Percentiles rank a stretch among this genome's conserved stretches.
These are phyloP conservation scores for Blakeslea trispora DNA, from an alignment of 371 early-diverging fungal species.

Conservation along the genomic window DNA sequence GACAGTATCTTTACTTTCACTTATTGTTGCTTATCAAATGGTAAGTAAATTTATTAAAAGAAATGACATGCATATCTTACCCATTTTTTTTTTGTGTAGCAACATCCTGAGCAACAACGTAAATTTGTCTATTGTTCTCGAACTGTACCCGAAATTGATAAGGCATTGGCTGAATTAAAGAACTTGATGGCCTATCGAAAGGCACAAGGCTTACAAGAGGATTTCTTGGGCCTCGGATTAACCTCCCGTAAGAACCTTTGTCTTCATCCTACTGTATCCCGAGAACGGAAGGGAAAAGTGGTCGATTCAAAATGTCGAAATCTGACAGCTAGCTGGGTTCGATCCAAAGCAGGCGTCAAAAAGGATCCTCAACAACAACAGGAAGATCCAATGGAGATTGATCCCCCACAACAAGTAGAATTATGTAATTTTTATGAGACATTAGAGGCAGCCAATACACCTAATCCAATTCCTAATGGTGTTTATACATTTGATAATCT, in stretches of 20 bases:
- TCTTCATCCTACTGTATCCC: conserved; percentile 84
- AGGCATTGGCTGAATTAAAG: conserved; percentile 96
- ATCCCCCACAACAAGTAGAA: conserved; percentile 48
- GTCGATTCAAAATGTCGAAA: conserved; percentile 93
- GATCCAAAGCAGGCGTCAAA: conserved; percentile 66
- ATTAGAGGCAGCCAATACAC: conserved; percentile 69
- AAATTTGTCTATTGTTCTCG: conserved; percentile 99
- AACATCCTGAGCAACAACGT: conserved; percentile 85
- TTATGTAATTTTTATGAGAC: conserved; percentile 85
- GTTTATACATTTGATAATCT: conserved; percentile 97
- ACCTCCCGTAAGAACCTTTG: conserved; percentile 97
- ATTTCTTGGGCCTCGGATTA: conserved; percentile 95
- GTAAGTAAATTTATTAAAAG: no score
- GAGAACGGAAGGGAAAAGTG: conserved; percentile 82
- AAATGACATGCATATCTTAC: no score
- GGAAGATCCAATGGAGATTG: conserved; percentile 35
- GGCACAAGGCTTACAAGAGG: conserved; percentile 66
- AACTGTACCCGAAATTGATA: conserved; percentile 99
- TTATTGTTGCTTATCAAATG: conserved; percentile 97
- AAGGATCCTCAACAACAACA: conserved; percentile 30
- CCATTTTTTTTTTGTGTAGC: no score
- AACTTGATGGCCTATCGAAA: conserved; percentile 87
- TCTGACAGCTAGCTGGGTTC: conserved; percentile 94
- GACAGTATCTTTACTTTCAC: conserved; percentile 95
- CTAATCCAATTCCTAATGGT: conserved; percentile 81